Percentiles rank a stretch among this genome's conserved stretches.
Evolutionary conservation across 495 filamentous ascomycete species (phyloP).

Genomic region (Alectoria sarmentosa): DNA sequence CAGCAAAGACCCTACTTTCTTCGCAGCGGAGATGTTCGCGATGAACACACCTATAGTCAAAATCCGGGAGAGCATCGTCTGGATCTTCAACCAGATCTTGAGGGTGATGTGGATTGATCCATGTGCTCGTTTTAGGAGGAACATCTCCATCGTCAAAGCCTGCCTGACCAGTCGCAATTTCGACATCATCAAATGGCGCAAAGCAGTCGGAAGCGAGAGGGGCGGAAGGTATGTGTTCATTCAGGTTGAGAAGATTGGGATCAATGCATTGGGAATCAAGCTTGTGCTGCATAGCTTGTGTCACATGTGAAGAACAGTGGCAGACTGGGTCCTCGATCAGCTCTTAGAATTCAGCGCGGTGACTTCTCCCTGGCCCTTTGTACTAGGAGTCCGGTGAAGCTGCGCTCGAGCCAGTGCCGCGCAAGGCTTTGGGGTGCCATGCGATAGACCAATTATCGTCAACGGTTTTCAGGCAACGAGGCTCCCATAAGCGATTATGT

Average conservation of each 20-base stretch:
- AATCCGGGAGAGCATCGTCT: background rate
- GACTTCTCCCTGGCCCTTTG: background rate
- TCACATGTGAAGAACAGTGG: background rate
- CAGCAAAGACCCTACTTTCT: background rate
- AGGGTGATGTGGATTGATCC: background rate
- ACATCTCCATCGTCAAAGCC: slow-evolving; percentile 5
- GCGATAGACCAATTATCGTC: background rate
- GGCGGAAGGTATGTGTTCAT: background rate
- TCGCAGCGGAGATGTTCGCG: too few relatives aligned
- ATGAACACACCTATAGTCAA: background rate
- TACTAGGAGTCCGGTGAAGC: background rate
- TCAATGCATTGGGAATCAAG: slow-evolving; percentile 4
- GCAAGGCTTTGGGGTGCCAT: background rate
- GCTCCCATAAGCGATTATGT: background rate
- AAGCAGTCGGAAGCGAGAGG: background rate
- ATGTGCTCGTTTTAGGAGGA: background rate
- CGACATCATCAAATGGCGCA: background rate
- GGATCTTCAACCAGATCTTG: background rate
- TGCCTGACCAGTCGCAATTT: slow-evolving; percentile 12
- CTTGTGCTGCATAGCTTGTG: slow-evolving; percentile 6
- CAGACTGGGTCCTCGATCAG: background rate
- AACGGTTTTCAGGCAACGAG: background rate
- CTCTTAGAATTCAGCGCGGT: background rate
- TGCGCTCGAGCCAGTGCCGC: background rate
- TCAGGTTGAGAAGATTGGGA: slow-evolving; percentile 1